Conservation (phyloP, 2,329 filamentous ascomycete genomes). For the Pestalotiopsis fici region DNA sequence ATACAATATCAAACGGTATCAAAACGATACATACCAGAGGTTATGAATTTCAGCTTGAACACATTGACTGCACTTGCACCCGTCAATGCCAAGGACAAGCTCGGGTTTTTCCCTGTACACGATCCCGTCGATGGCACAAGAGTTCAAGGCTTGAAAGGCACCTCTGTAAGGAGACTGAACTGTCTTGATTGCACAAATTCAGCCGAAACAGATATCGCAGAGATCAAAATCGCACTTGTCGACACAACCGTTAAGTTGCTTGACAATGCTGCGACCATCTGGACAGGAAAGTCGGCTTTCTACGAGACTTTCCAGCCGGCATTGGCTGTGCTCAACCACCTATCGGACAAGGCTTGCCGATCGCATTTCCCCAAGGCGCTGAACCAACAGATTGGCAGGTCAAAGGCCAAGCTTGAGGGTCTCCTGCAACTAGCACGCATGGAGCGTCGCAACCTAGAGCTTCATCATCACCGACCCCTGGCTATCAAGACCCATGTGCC, state of each 20-base stretch:
- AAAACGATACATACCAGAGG: slow-evolving; percentile 87
- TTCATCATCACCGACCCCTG: slow-evolving; percentile 86
- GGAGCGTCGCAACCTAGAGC: slow-evolving; percentile 74
- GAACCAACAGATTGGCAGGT: slow-evolving; percentile 39
- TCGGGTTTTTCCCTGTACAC: slow-evolving; percentile 64
- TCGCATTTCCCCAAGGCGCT: slow-evolving; percentile 49
- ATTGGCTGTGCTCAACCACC: slow-evolving; percentile 58
- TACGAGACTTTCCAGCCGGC: slow-evolving; percentile 75
- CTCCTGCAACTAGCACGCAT: slow-evolving; percentile 64
- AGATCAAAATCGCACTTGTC: slow-evolving; percentile 56
- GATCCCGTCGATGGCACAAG: slow-evolving; percentile 53
- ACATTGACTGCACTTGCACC: slow-evolving; percentile 71
- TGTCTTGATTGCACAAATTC: slow-evolving; percentile 57
- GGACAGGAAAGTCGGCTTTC: slow-evolving; percentile 74
- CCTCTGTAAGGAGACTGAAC: slow-evolving; percentile 51
- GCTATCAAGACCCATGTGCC: slow-evolving; percentile 87
- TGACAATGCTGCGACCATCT: slow-evolving; percentile 69
- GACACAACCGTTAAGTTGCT: slow-evolving; percentile 66
- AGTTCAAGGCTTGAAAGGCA: slow-evolving; percentile 43
- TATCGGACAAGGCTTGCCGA: slow-evolving; percentile 55
- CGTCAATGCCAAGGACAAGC: slow-evolving; percentile 40
- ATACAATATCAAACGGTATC: slow-evolving; percentile 82
- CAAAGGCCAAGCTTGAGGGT: slow-evolving; percentile 47
- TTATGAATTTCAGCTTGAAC: slow-evolving; percentile 79
- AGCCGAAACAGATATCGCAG: slow-evolving; percentile 30